These are phyloP conservation scores for Pseudozyma thailandica DNA, from an alignment of 1,284 basidiomycete species.

Conservation along the genomic window DNA sequence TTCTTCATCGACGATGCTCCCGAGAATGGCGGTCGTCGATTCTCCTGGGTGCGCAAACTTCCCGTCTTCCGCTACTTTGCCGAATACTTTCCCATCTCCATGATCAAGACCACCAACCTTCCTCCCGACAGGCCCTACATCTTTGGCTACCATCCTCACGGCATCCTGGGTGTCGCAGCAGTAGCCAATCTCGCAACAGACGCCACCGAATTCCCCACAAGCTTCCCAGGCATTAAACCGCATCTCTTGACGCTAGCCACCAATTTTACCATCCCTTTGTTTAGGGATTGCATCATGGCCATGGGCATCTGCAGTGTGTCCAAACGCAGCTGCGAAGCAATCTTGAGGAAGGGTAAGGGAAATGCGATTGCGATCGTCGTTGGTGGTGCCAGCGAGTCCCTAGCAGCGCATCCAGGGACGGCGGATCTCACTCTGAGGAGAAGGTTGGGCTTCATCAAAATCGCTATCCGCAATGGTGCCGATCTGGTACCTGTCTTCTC, in stretches of 20 bases:
- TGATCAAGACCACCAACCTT: conserved; percentile 74
- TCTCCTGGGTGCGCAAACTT: conserved; percentile 79
- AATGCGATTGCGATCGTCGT: conserved; percentile 91
- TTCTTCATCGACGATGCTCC: conserved; percentile 78
- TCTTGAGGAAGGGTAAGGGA: conserved; percentile 73
- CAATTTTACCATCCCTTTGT: conserved; percentile 93
- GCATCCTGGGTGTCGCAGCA: conserved; percentile 74
- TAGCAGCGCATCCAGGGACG: conserved; percentile 92
- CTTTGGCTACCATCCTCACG: conserved; percentile 74
- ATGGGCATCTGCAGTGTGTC: conserved; percentile 92
- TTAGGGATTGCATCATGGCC: conserved; percentile 81
- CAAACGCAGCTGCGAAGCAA: conserved; percentile 87
- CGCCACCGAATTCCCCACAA: conserved; percentile 88
- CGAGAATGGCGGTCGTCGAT: conserved; percentile 80
- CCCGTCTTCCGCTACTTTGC: conserved; percentile 84
- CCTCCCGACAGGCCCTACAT: conserved; percentile 91
- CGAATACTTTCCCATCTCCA: conserved; percentile 84
- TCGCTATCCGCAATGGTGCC: conserved; percentile 87
- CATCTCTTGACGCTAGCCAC: conserved; percentile 86
- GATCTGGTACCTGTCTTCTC: conserved; percentile 69
- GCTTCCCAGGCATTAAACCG: conserved; percentile 90
- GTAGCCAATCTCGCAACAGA: conserved; percentile 93
- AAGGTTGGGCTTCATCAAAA: conserved; percentile 87
- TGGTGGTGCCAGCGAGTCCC: conserved; percentile 92
- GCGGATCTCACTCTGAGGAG: conserved; percentile 87